A percentile compares a stretch with the other conserved stretches of the same genome.
These are phyloP conservation scores for Pyricularia sp. DNA, from an alignment of 2,329 filamentous ascomycete genomes.

Conservation along the genomic window DNA sequence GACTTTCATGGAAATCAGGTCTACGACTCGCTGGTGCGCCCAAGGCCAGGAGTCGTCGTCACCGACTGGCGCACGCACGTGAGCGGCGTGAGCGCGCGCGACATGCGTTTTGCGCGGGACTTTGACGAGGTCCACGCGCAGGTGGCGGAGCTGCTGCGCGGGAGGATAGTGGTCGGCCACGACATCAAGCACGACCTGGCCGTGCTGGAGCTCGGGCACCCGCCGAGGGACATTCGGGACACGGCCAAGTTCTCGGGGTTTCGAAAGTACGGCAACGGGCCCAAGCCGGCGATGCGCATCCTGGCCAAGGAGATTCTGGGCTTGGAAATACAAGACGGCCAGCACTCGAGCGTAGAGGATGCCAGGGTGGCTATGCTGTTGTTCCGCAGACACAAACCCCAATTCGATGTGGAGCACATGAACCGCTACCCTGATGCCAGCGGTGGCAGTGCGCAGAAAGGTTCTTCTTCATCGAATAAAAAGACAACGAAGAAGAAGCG, in stretches of 20 bases:
- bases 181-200: slow-evolving; percentile 68
- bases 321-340: slow-evolving; percentile 49
- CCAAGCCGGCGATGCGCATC: slow-evolving; percentile 52
- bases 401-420: slow-evolving; percentile 70
- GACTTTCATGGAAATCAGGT: slow-evolving; percentile 89
- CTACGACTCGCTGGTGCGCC: slow-evolving; percentile 85
- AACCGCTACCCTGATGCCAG: slow-evolving; percentile 44
- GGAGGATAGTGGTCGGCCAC: slow-evolving; percentile 68
- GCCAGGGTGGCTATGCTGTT: slow-evolving; percentile 82
- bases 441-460: slow-evolving; percentile 10
- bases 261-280: slow-evolving; percentile 52
- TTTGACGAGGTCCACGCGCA: slow-evolving; percentile 68
- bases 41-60: slow-evolving; percentile 60
- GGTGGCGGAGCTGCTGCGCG: slow-evolving; percentile 55
- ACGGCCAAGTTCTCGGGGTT: slow-evolving; percentile 70
- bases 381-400: slow-evolving; percentile 70
- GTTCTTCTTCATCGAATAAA: slow-evolving; percentile 18
- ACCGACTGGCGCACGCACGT: slow-evolving; percentile 84
- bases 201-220: slow-evolving; percentile 66
- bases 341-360: slow-evolving; percentile 61
- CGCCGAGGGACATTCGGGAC: slow-evolving; percentile 66
- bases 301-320: slow-evolving; percentile 44
- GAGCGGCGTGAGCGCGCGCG: slow-evolving; percentile 64
- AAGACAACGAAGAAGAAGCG: slow-evolving; percentile 29
- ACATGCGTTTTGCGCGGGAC: slow-evolving; percentile 54